Evolutionary conservation across 163 green algal species (phyloP).

Genomic region (Scenedesmus sp.): DNA sequence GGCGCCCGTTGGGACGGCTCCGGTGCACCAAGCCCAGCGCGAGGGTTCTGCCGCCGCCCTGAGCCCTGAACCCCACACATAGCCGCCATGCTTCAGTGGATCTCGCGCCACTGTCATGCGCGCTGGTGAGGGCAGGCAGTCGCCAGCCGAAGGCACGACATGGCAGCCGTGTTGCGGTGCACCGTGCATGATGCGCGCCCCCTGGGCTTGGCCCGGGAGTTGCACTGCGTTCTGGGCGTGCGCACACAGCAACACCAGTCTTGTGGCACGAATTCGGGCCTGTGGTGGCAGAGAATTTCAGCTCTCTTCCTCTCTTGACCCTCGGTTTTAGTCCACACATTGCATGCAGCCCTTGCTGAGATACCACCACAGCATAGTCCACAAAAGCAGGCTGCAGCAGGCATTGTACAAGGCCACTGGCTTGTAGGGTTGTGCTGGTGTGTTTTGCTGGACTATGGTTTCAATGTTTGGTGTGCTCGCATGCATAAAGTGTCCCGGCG

Average conservation of each 20-base stretch:
- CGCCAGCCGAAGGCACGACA: not conserved
- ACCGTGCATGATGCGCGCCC: not conserved
- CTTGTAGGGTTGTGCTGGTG: not conserved
- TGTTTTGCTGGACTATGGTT: not conserved
- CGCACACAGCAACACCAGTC: not conserved
- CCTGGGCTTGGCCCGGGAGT: not conserved
- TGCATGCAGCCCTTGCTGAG: not conserved
- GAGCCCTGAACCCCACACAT: not conserved
- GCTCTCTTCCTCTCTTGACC: not conserved
- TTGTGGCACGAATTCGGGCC: not conserved
- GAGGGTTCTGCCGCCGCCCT: not conserved
- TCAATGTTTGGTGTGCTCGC: not conserved
- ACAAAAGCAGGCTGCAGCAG: not conserved
- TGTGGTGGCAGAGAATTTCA: not conserved
- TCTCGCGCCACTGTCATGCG: not conserved
- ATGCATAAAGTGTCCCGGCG: not conserved
- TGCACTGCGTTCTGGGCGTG: not conserved
- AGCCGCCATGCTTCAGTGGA: not conserved
- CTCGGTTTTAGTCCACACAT: too few species aligned
- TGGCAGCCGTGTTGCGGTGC: not conserved
- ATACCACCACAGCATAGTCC: not conserved
- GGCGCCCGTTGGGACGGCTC: not conserved
- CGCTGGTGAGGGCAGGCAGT: constrained; percentile 1
- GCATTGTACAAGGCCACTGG: not conserved
- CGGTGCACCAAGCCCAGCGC: not conserved